Percentiles rank a stretch among this genome's conserved stretches.
phyloP scores from a whole-genome alignment of 2,329 filamentous ascomycete species.

The Fusarium nanum region DNA sequence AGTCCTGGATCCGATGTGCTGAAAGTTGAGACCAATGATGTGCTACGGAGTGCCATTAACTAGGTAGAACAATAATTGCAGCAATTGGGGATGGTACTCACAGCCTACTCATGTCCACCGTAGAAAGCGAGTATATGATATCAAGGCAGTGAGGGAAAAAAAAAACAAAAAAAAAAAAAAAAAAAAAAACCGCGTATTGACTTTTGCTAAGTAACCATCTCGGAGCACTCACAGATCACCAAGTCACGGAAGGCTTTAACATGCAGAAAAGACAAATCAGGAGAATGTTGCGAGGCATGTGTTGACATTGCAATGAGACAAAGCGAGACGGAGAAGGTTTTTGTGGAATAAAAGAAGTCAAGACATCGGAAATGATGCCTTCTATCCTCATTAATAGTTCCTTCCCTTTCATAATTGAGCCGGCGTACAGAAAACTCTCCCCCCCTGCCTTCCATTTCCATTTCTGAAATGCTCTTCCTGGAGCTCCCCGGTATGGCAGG shows the following conservation, averaged over 20 bases:
- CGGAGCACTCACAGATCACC: background rate
- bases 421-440: background rate
- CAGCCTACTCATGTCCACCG: background rate
- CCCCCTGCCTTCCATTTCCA: background rate
- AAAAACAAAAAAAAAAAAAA: no score
- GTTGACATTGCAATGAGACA: slow-evolving; percentile 20
- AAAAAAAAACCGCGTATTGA: background rate
- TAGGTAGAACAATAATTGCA: background rate
- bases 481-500: background rate
- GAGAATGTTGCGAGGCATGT: slow-evolving; percentile 29
- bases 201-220: background rate
- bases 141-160: background rate
- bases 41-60: background rate
- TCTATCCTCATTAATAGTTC: background rate
- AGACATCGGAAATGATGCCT: background rate
- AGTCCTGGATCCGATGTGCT: background rate
- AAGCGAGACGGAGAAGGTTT: background rate
- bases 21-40: background rate
- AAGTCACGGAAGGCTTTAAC: background rate
- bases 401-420: background rate
- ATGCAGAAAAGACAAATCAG: background rate
- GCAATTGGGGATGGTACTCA: background rate
- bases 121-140: background rate
- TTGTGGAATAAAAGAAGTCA: slow-evolving; percentile 6
- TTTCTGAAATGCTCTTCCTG: background rate